phyloP scores from a whole-genome alignment of 371 early-diverging fungal species.

The Globomyces sp. region DNA sequence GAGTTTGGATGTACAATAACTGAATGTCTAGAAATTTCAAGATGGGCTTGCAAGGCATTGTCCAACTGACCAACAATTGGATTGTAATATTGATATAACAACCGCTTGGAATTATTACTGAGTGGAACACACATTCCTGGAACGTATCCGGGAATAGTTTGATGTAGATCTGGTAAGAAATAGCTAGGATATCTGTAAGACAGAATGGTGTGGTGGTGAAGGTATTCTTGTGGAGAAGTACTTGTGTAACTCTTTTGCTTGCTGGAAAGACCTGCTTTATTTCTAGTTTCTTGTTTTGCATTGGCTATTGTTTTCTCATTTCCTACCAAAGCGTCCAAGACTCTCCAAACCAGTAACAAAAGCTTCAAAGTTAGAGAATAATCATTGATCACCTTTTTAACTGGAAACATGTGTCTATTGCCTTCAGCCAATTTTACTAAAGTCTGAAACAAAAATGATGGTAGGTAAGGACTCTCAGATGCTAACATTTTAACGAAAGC shows the following conservation, averaged over 20 bases:
- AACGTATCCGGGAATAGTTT: background rate
- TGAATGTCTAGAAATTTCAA: constrained; percentile 2
- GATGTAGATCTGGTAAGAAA: constrained; percentile 2
- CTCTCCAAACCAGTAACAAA: constrained; percentile 6
- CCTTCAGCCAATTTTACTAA: constrained; percentile 14
- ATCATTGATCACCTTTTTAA: constrained; percentile 1
- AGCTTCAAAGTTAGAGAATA: background rate
- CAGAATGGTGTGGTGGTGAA: background rate
- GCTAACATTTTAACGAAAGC: constrained; percentile 27
- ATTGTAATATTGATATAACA: background rate
- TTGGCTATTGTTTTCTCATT: background rate
- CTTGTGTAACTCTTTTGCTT: background rate
- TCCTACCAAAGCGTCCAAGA: background rate
- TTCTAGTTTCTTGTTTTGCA: constrained; percentile 3
- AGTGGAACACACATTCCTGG: constrained; percentile 8
- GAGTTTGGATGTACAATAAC: background rate
- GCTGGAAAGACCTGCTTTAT: background rate
- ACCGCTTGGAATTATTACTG: background rate
- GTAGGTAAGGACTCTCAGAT: background rate
- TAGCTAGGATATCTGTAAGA: constrained; percentile 7
- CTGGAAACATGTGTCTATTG: constrained; percentile 11
- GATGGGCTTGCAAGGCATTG: background rate
- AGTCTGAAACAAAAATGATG: constrained; percentile 12
- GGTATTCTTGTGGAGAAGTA: constrained; percentile 11
- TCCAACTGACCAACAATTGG: background rate